Evolutionary conservation across 2,329 filamentous ascomycete genomes (phyloP).

Genomic region (Orbilia oligospora): DNA sequence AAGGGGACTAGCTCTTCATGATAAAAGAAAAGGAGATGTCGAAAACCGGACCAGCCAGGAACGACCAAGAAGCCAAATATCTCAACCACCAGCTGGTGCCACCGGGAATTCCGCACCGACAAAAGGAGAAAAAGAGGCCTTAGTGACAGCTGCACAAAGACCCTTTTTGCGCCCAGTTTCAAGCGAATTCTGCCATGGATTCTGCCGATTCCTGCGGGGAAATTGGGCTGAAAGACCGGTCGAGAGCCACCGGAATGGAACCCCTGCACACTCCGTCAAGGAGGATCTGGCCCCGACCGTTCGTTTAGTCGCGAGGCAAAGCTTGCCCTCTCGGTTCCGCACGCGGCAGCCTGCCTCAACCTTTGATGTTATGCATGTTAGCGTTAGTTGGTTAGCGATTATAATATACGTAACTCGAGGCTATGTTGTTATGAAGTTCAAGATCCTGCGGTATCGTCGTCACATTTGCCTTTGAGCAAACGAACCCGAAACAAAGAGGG

Average conservation of each 20-base stretch:
- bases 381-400: conserved; percentile 1
- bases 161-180: conserved; percentile 37
- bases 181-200: conserved; percentile 56
- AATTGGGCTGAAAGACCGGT: conserved; percentile 32
- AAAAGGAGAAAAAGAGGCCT: conserved; percentile 7
- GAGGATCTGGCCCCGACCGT: conserved; percentile 28
- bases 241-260: conserved; percentile 14
- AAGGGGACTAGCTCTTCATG: conserved; percentile 3
- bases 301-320: conserved; percentile 40
- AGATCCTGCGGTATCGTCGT: conserved; percentile 25
- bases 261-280: conserved; percentile 28
- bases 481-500: not conserved
- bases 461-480: conserved; percentile 5
- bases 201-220: conserved; percentile 56
- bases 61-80: conserved; percentile 29
- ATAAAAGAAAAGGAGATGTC: conserved; percentile 14
- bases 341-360: conserved; percentile 22
- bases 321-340: conserved; percentile 33
- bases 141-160: conserved; percentile 17
- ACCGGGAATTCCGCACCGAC: conserved; percentile 40
- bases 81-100: not conserved
- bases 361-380: conserved; percentile 20
- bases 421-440: conserved; percentile 24
- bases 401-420: not conserved
- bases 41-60: conserved; percentile 19